These are phyloP conservation scores for Calendula officinalis DNA, from an alignment of 129 eudicot genomes.

Conservation along the genomic window DNA sequence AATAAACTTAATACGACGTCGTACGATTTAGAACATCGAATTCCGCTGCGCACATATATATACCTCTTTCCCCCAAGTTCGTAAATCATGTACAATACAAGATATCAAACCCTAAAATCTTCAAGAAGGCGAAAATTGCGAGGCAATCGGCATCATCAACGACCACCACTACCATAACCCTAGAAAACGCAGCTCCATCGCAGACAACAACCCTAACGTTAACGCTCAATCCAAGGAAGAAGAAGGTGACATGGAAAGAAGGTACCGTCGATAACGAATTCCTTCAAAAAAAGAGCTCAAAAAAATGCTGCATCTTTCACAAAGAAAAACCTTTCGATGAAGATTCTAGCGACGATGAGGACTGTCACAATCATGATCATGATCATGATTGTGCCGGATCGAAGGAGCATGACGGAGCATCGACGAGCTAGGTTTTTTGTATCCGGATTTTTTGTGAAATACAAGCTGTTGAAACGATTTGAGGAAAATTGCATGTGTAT, in stretches of 20 bases:
- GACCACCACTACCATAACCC: constrained; percentile 46
- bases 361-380: constrained; percentile 16
- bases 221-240: constrained; percentile 77
- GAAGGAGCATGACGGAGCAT: constrained; percentile 35
- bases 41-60: too few relatives aligned
- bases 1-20: too few relatives aligned
- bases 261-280: constrained; percentile 90
- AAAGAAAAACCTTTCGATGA: constrained; percentile 84
- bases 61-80: too few relatives aligned
- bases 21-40: too few relatives aligned
- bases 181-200: constrained; percentile 36
- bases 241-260: constrained; percentile 95
- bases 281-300: constrained; percentile 76
- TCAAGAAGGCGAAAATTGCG: constrained; percentile 30
- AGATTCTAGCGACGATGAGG: constrained; percentile 77
- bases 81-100: too few relatives aligned
- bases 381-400: constrained; percentile 35
- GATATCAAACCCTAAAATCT: constrained; percentile 27
- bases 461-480: too few relatives aligned
- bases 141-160: constrained; percentile 41
- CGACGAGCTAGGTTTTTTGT: constrained; percentile 25
- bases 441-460: not conserved
- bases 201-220: constrained; percentile 55
- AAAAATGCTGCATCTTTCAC: constrained; percentile 90
- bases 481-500: not conserved